Evolutionary conservation across 352 stramenopile genomes (phyloP).

Genomic region (Aphanomyces astaci): DNA sequence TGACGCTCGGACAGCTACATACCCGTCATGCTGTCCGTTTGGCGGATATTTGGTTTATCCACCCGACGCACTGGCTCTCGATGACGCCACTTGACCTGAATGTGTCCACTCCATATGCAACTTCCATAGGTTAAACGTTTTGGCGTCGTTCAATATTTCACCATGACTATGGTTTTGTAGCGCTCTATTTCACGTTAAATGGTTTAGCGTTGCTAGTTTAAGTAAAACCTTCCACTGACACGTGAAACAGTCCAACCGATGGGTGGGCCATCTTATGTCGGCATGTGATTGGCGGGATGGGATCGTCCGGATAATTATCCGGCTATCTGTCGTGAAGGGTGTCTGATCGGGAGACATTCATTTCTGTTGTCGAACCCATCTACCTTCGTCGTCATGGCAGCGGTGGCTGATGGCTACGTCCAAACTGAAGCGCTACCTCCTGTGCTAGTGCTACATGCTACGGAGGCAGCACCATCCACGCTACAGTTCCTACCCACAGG

Average conservation of each 20-base stretch:
- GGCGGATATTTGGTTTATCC: neutral
- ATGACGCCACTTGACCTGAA: neutral
- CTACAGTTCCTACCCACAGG: neutral
- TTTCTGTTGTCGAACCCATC: neutral
- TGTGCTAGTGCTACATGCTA: neutral
- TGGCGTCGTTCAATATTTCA: neutral
- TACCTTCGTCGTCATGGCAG: neutral
- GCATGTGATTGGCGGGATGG: constrained; percentile 10
- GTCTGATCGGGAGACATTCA: constrained; percentile 13
- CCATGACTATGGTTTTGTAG: too few species aligned
- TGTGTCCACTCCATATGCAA: neutral
- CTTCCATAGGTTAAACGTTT: neutral
- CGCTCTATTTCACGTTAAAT: neutral
- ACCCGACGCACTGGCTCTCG: neutral
- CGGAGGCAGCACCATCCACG: neutral
- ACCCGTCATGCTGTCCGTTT: neutral
- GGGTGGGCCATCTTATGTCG: neutral
- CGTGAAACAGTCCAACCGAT: neutral
- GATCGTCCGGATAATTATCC: constrained; percentile 6
- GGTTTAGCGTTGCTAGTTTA: neutral
- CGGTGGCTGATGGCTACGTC: neutral
- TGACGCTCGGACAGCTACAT: neutral
- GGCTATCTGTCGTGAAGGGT: neutral
- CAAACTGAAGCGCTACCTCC: neutral
- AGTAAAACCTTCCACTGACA: neutral